phyloP scores from a whole-genome alignment of 2,329 filamentous ascomycete species.

The Botrytis fragariae region DNA sequence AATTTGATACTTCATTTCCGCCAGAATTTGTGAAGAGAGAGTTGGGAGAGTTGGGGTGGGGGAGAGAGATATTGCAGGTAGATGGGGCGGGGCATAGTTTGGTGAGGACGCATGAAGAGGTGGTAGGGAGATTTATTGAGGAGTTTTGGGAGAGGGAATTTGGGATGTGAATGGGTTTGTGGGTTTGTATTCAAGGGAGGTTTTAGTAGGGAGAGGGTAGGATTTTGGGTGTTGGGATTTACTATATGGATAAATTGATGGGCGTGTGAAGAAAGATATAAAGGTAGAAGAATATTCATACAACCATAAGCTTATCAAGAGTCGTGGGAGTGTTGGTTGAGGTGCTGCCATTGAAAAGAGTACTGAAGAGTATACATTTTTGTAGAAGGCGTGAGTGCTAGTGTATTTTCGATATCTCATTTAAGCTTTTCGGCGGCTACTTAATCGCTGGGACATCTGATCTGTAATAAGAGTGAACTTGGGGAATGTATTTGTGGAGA shows the following conservation, averaged over 20 bases:
- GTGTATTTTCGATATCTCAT: not conserved
- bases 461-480: not conserved
- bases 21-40: not conserved
- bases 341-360: not conserved
- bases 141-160: not conserved
- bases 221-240: no score
- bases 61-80: not conserved
- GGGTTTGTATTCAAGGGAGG: not conserved
- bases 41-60: not conserved
- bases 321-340: not conserved
- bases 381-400: not conserved
- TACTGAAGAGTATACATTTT: not conserved
- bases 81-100: not conserved
- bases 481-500: fast-evolving
- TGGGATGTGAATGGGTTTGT: not conserved
- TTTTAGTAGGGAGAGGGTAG: not conserved
- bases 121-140: not conserved
- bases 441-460: not conserved
- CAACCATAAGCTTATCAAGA: not conserved
- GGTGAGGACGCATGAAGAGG: not conserved
- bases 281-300: not conserved
- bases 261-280: not conserved
- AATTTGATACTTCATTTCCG: not conserved
- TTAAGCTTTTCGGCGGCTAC: not conserved
- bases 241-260: not conserved